Conservation (phyloP, 2,329 filamentous ascomycete species). For the Colletotrichum tropicale region DNA sequence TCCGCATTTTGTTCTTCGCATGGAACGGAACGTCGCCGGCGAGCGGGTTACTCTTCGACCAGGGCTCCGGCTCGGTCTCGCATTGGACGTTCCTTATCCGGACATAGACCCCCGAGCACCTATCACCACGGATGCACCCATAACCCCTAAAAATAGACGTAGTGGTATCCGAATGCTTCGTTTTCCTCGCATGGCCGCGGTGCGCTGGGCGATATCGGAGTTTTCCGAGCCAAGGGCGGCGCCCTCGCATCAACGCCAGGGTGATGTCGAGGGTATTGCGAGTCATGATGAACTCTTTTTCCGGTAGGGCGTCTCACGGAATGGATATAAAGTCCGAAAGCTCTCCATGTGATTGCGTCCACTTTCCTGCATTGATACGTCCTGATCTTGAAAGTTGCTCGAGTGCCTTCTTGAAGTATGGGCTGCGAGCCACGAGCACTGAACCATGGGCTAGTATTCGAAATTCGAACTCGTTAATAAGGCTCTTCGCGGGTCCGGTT, state of each 20-base stretch:
- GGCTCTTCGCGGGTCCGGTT: too few species aligned
- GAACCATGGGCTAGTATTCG: too few species aligned
- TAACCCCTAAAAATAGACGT: neutral
- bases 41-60: neutral
- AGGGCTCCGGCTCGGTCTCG: neutral
- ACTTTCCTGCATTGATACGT: too few species aligned
- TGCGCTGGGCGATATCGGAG: neutral
- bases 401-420: too few species aligned
- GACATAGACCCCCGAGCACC: rapidly evolving
- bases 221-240: neutral
- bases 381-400: too few species aligned
- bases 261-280: neutral
- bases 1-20: neutral
- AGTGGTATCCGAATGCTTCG: neutral
- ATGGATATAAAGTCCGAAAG: neutral
- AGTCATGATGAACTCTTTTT: neutral
- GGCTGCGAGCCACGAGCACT: too few species aligned
- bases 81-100: too few species aligned
- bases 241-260: neutral
- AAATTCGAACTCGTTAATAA: too few species aligned
- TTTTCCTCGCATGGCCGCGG: neutral
- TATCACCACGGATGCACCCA: too few species aligned
- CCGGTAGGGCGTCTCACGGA: neutral
- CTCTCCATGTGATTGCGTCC: too few species aligned
- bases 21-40: neutral